phyloP scores from a whole-genome alignment of 208 protist genomes.

The Entamoeba moshkovskii region DNA sequence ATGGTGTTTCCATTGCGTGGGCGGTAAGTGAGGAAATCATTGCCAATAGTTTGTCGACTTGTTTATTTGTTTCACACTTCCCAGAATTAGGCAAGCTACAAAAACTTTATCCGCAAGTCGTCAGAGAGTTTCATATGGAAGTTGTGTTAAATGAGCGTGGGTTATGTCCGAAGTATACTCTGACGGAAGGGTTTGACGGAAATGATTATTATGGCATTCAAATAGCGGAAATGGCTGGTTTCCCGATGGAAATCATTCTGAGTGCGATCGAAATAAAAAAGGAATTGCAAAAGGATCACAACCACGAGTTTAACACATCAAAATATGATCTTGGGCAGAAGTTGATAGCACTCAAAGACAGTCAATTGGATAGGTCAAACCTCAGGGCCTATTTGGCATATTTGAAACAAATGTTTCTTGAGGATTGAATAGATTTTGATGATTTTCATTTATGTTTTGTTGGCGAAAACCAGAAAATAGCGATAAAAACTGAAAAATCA shows the following conservation, averaged over 20 bases:
- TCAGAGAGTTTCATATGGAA: conserved; percentile 5
- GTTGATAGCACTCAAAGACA: too few relatives aligned
- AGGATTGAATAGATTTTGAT: too few relatives aligned
- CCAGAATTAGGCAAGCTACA: not conserved
- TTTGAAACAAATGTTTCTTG: too few relatives aligned
- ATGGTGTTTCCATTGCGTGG: conserved; percentile 18
- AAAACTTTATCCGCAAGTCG: not conserved
- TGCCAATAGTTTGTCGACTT: not conserved
- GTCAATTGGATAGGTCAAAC: too few relatives aligned
- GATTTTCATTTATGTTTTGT: too few relatives aligned
- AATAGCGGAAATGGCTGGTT: conserved; percentile 5
- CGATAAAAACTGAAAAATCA: too few relatives aligned
- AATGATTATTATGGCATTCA: not conserved
- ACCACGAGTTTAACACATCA: too few relatives aligned
- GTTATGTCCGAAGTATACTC: not conserved
- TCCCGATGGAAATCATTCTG: not conserved
- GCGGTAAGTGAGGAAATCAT: conserved; percentile 8
- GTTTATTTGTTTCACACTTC: conserved; percentile 12
- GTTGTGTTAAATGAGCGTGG: too few relatives aligned
- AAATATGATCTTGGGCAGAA: too few relatives aligned
- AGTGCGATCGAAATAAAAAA: not conserved
- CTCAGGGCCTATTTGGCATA: too few relatives aligned
- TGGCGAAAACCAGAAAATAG: too few relatives aligned
- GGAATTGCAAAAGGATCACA: not conserved
- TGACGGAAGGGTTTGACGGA: not conserved